Percentiles rank a stretch among this genome's conserved stretches.
phyloP scores from a whole-genome alignment of 208 protist genomes.

The Wallacemonas sp. region DNA sequence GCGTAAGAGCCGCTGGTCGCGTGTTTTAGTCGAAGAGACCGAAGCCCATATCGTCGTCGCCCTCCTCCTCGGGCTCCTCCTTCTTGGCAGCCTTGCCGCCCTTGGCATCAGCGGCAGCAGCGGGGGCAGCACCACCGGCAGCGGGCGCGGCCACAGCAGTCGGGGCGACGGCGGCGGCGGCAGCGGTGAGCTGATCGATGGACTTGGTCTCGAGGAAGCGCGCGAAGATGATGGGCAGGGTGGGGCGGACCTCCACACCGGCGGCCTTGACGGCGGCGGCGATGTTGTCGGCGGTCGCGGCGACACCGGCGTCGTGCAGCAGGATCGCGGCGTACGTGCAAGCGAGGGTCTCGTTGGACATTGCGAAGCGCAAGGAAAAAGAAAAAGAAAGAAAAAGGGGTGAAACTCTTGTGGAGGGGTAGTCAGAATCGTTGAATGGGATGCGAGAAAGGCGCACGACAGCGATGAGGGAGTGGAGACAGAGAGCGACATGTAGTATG shows the following conservation, averaged over 20 bases:
- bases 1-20: too few species aligned
- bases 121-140: conserved; percentile 24
- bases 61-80: conserved; percentile 50
- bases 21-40: conserved; percentile 80
- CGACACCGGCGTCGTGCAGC: conserved; percentile 71
- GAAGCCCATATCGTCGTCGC: conserved; percentile 82
- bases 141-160: conserved; percentile 33
- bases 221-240: conserved; percentile 80
- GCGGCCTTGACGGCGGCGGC: conserved; percentile 61
- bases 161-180: conserved; percentile 48
- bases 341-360: conserved; percentile 72
- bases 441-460: too few species aligned
- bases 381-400: conserved; percentile 15
- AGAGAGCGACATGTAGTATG: too few species aligned
- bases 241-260: conserved; percentile 66
- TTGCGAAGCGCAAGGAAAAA: conserved; percentile 14
- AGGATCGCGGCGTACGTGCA: conserved; percentile 86
- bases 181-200: conserved; percentile 64
- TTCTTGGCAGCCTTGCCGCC: conserved; percentile 25
- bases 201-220: conserved; percentile 85
- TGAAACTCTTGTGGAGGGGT: too few species aligned
- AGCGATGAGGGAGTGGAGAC: too few species aligned
- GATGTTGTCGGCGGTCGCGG: conserved; percentile 80
- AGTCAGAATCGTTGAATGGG: too few species aligned
- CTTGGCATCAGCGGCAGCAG: conserved; percentile 21